A percentile compares a stretch with the other conserved stretches of the same genome.
phyloP scores from a whole-genome alignment of 805 yeast genomes.

The Kodamaea neixiangensis region DNA sequence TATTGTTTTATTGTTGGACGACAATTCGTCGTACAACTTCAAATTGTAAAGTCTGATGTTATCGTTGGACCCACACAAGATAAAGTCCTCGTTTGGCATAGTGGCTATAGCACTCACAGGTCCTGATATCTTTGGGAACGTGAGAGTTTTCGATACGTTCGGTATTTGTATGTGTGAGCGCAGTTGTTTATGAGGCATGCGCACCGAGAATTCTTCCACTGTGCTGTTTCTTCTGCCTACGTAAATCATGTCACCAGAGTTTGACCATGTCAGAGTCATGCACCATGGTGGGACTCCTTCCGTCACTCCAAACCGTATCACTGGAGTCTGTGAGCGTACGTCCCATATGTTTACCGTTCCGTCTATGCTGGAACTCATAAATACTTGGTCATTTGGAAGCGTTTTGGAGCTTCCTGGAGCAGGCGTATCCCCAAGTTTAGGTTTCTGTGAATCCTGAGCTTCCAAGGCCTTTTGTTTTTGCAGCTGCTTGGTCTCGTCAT shows the following conservation, averaged over 20 bases:
- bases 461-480: slow-evolving; percentile 5
- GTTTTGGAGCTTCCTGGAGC: slow-evolving; percentile 22
- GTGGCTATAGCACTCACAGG: slow-evolving; percentile 81
- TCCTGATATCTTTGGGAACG: slow-evolving; percentile 86
- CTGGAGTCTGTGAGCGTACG: slow-evolving; percentile 50
- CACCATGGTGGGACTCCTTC: slow-evolving; percentile 91
- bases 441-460: slow-evolving; percentile 5
- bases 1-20: slow-evolving; percentile 15
- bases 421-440: not conserved
- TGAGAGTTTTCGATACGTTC: slow-evolving; percentile 57
- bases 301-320: slow-evolving; percentile 55
- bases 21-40: slow-evolving; percentile 41
- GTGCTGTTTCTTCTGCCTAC: slow-evolving; percentile 89
- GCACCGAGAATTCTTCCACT: slow-evolving; percentile 72
- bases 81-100: slow-evolving; percentile 76
- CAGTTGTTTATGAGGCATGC: slow-evolving; percentile 49
- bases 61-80: slow-evolving; percentile 88
- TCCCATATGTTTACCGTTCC: slow-evolving; percentile 88
- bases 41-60: slow-evolving; percentile 87
- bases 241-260: slow-evolving; percentile 73
- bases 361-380: slow-evolving; percentile 79
- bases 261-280: slow-evolving; percentile 84
- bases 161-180: slow-evolving; percentile 31
- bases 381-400: slow-evolving; percentile 47
- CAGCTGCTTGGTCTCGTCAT: slow-evolving; percentile 28